Evolutionary conservation across 495 filamentous ascomycete species (phyloP), one percentile per base, ranked within the genome.

Genomic region (Penicillium paradoxum): DNA sequence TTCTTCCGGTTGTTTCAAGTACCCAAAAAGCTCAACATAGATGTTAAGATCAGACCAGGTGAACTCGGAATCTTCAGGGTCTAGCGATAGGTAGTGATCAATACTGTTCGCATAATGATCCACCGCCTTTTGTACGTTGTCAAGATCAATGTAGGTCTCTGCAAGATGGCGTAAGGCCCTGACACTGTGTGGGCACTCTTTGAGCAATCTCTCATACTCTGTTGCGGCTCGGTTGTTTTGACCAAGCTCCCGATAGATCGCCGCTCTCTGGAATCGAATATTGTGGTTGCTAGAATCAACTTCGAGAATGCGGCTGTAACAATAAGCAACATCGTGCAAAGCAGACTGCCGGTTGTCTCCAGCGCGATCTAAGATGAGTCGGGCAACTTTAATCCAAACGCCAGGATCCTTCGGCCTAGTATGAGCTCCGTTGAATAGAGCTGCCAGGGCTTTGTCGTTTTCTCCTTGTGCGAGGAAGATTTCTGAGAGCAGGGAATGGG

Each of bases 31-130:
- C 59, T 96, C 90, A 22, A 86, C 78, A 54, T 91, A 95, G 45
- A 91, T 85, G 57, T 90, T 86, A 30, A 92, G 66, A 63, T 96
- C 88, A 25, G 83, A 83, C 90, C 91, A 97, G 27, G 82, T 81
- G 57, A 95, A 85, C 22, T 70, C 71, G 9, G 72, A 78, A 2
- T 77, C 69, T 13, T 79, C 74, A 4, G 76, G 56, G 39, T 73
- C 63, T 62, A 73, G 54, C 40, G 76, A 62, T 60, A 79, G 68
- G 49, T 79, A 77, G 53, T 80, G 62, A 14, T 69, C 66, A 49
- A 95, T 81, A 25, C 81, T 82, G 9, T 72, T 62, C 33, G 77
- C 72, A 69, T 90, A 92, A 51, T 80, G 74, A 17, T 75, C 68
- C 51, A 80, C 76, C 0, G 84, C 87, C 44, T 73, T 74, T 7